Percentiles rank a stretch among this genome's conserved stretches.
These are phyloP conservation scores for Alternaria arbusti DNA, from an alignment of 2,329 filamentous ascomycete species.

Conservation along the genomic window DNA sequence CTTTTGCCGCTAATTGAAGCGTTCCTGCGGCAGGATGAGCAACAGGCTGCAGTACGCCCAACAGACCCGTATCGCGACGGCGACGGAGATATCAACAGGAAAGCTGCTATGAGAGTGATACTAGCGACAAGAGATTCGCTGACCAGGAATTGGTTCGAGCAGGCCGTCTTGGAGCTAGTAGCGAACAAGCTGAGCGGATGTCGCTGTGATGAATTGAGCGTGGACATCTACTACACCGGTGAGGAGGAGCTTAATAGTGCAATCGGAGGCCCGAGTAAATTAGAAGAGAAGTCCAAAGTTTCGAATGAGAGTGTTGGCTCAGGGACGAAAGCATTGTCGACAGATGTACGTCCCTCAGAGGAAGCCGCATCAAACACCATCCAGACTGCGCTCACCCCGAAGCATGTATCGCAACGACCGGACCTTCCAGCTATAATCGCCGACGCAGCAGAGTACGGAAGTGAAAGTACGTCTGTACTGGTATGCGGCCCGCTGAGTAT, in stretches of 20 bases:
- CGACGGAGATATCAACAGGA: not conserved
- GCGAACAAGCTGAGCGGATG: constrained; percentile 19
- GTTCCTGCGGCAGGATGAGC: constrained; percentile 9
- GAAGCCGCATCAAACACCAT: not conserved
- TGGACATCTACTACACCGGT: constrained; percentile 37
- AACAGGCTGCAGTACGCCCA: not conserved
- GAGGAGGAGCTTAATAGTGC: constrained; percentile 19
- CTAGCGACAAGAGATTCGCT: constrained; percentile 47
- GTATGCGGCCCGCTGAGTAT: constrained; percentile 56
- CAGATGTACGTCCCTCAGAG: not conserved
- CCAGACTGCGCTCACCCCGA: constrained; percentile 12
- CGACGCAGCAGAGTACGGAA: constrained; percentile 13
- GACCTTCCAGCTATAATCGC: constrained; percentile 38
- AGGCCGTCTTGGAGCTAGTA: constrained; percentile 37
- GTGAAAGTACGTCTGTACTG: constrained; percentile 43
- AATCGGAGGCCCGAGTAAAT: not conserved
- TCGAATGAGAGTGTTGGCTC: not conserved
- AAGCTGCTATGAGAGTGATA: constrained; percentile 30
- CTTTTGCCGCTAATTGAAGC: constrained; percentile 57
- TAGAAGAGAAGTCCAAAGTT: not conserved
- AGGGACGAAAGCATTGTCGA: not conserved
- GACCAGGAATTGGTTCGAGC: constrained; percentile 47
- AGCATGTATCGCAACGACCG: constrained; percentile 42
- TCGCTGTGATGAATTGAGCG: constrained; percentile 16
- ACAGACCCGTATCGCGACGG: not conserved